Evolutionary conservation across 805 yeast genomes (phyloP), one percentile per base, ranked within the genome.

Genomic region (Candida coleopterorum): DNA sequence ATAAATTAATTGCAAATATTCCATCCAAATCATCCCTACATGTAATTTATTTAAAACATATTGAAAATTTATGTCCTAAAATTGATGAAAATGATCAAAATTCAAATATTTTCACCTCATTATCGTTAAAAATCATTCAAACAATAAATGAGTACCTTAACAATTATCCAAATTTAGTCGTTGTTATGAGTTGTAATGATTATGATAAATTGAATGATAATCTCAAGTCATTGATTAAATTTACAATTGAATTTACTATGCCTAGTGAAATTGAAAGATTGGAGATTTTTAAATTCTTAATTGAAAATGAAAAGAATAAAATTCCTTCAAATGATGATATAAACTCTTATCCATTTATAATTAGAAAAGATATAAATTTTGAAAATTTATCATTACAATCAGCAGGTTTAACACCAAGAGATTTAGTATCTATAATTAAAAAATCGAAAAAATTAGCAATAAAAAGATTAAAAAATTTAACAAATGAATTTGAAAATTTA

Each of bases 321-420:
- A 11, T 16, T n/a, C 7, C 14, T n/a, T n/a, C 20, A 16, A 9
- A 18, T n/a, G 12, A 21, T 9, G 29, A 27, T 20, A 21, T 26
- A 18, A 26, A 39, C 21, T 27, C 38, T 17, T 20, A 20, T n/a
- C 50, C 48, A 9, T 59, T 53, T 34, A 44, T 43, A 10, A 46
- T 50, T 12, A 47, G 72, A 34, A 50, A 45, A 22, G 72, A 82
- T 46, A 75, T 88, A 4, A 71, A 78, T 2, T 48, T 74, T 5
- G 60, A 68, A 1, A 60, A 75, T 0, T 62, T 93, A 21, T 83
- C 97, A 0, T 60, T 84, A 34, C 95, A 88, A 49, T 84, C 95
- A 41, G 97, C 97, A 2, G 97, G 97, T 15, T 67, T 90, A 37
- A 84, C 93, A 0, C 95, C 97, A 1, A 68, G 83, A 15, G 97